A percentile compares a stretch with the other conserved stretches of the same genome.
These are phyloP conservation scores for Ascochyta rabiei DNA, from an alignment of 2,329 filamentous ascomycete species.

Conservation along the genomic window DNA sequence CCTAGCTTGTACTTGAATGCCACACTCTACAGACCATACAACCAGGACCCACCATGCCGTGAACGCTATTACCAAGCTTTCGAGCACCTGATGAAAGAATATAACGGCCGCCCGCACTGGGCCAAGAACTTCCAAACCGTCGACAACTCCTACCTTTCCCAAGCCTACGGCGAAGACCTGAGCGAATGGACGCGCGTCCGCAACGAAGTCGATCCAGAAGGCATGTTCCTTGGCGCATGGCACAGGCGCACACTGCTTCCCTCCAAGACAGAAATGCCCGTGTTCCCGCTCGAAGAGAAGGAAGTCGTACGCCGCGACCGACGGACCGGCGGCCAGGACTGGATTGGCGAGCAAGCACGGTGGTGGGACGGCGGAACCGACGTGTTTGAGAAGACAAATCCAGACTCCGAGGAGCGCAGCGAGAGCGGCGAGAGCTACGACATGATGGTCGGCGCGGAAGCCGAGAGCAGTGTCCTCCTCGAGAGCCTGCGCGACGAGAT, in stretches of 20 bases:
- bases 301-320: slow-evolving; percentile 46
- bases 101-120: slow-evolving; percentile 86
- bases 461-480: slow-evolving; percentile 45
- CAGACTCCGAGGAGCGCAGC: slow-evolving; percentile 32
- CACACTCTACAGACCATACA: slow-evolving; percentile 84
- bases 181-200: slow-evolving; percentile 71
- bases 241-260: slow-evolving; percentile 65
- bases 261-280: slow-evolving; percentile 32
- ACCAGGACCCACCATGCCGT: slow-evolving; percentile 75
- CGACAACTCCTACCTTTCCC: slow-evolving; percentile 64
- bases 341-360: slow-evolving; percentile 48
- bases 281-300: slow-evolving; percentile 51
- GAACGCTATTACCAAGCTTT: slow-evolving; percentile 86
- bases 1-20: slow-evolving; percentile 89
- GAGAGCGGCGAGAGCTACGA: slow-evolving; percentile 52
- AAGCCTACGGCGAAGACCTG: slow-evolving; percentile 73
- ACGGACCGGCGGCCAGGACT: slow-evolving; percentile 44
- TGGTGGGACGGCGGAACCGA: slow-evolving; percentile 45
- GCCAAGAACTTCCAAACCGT: slow-evolving; percentile 82
- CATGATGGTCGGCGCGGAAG: slow-evolving; percentile 53
- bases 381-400: slow-evolving; percentile 38
- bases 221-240: slow-evolving; percentile 92
- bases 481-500: slow-evolving; percentile 38
- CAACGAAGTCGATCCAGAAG: slow-evolving; percentile 74
- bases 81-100: slow-evolving; percentile 86